phyloP scores from a whole-genome alignment of 192 early-diverging fungal species.

The Gonapodya sp. region DNA sequence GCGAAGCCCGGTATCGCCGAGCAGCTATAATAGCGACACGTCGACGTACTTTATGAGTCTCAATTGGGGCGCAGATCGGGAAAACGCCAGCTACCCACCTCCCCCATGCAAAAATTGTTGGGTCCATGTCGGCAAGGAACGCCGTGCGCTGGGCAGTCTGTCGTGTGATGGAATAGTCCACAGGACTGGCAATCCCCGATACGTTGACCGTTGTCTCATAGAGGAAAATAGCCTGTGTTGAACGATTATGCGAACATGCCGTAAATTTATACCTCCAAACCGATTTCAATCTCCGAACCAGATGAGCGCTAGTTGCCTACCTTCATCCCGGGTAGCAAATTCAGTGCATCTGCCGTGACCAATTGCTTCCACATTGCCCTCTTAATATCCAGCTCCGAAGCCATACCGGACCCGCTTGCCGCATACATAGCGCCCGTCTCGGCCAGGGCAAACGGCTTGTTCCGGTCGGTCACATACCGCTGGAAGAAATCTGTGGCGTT shows the following conservation, averaged over 20 bases:
- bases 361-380: not conserved
- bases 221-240: not conserved
- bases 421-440: constrained; percentile 7
- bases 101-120: not conserved
- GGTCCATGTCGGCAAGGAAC: not conserved
- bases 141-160: not conserved
- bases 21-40: not conserved
- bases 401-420: not conserved
- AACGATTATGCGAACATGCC: not conserved
- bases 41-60: not conserved
- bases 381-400: not conserved
- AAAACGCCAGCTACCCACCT: not conserved
- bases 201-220: not conserved
- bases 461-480: not conserved
- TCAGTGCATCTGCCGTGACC: not conserved
- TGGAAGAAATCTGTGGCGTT: not conserved
- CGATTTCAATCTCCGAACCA: too few species aligned
- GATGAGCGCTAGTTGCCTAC: too few species aligned
- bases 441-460: constrained; percentile 11
- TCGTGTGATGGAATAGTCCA: not conserved
- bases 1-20: not conserved
- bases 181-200: not conserved
- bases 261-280: too few species aligned
- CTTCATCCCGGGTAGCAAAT: not conserved
- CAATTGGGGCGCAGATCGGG: not conserved